Percentiles rank a stretch among this genome's conserved stretches.
phyloP scores from a whole-genome alignment of 148 eudicot genomes.

The Chenopodium berlandieri region DNA sequence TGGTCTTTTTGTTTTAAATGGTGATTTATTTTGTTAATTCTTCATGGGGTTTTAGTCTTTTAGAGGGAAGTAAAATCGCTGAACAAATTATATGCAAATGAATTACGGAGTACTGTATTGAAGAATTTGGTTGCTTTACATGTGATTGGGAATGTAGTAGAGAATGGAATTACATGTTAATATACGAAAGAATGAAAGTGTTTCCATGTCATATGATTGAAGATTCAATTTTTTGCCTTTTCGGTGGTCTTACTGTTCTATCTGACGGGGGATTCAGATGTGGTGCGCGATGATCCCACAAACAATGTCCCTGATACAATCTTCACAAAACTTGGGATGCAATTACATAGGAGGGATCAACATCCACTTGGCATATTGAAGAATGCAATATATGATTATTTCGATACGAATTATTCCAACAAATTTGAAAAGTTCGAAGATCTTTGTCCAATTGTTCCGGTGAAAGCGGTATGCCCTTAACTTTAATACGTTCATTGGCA shows the following conservation, averaged over 20 bases:
- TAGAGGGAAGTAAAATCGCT: neutral
- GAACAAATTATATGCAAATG: neutral
- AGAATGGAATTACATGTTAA: neutral
- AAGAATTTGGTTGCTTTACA: too few relatives aligned
- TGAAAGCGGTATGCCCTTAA: conserved; percentile 32
- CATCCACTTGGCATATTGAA: conserved; percentile 93
- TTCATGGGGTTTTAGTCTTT: neutral
- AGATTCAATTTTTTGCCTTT: neutral
- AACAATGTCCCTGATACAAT: conserved; percentile 93
- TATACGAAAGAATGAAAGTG: conserved; percentile 3
- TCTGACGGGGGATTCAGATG: conserved; percentile 46
- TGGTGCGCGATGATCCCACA: conserved; percentile 87
- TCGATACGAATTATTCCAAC: conserved; percentile 62
- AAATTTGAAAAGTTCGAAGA: conserved; percentile 80
- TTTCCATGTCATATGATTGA: conserved; percentile 8
- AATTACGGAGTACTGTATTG: too few relatives aligned
- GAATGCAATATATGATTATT: conserved; percentile 84
- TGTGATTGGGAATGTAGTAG: too few relatives aligned
- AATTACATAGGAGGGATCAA: conserved; percentile 69
- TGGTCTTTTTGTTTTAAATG: neutral
- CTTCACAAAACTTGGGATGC: conserved; percentile 89
- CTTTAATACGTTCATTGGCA: neutral
- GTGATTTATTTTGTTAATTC: too few relatives aligned
- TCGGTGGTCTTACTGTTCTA: neutral
- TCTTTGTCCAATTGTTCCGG: conserved; percentile 58